Conservation (phyloP, 108 stramenopile species). For the Nitzschia sp. region DNA sequence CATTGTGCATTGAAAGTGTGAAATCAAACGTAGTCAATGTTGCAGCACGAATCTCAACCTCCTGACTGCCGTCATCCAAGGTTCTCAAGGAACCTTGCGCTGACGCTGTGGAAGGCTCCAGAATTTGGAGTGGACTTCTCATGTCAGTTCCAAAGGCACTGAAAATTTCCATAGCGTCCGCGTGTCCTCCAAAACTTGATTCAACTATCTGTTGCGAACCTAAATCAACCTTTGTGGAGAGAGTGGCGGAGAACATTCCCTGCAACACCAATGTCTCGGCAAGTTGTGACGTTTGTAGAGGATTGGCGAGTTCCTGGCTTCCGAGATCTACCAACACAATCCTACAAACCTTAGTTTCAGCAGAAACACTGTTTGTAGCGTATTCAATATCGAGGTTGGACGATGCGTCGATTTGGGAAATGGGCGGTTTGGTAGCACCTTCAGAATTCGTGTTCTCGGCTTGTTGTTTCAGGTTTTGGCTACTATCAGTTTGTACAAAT, state of each 20-base stretch:
- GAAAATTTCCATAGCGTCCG: conserved; percentile 74
- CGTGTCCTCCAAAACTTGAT: conserved; percentile 51
- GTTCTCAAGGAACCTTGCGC: conserved; percentile 49
- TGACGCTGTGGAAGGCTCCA: conserved; percentile 70
- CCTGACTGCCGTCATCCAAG: conserved; percentile 18
- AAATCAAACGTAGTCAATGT: conserved; percentile 62
- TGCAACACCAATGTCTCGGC: conserved; percentile 72
- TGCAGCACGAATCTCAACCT: conserved; percentile 64
- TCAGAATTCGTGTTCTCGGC: background rate
- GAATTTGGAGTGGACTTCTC: conserved; percentile 71
- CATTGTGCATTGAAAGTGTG: conserved; percentile 78
- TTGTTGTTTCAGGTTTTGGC: background rate
- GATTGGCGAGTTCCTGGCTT: conserved; percentile 10
- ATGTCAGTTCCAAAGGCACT: conserved; percentile 71
- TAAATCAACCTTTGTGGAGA: conserved; percentile 24
- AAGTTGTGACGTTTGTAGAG: conserved; percentile 11
- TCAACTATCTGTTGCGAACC: conserved; percentile 30
- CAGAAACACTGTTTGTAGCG: conserved; percentile 5
- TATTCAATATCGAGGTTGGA: background rate
- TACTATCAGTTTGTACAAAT: conserved; percentile 44
- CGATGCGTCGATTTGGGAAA: background rate
- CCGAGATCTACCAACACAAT: conserved; percentile 58
- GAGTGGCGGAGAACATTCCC: conserved; percentile 55
- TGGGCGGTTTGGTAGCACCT: conserved; percentile 1
- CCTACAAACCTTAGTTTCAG: conserved; percentile 40